Conservation (phyloP, 1,284 basidiomycete genomes). For the Boletus mariae region DNA sequence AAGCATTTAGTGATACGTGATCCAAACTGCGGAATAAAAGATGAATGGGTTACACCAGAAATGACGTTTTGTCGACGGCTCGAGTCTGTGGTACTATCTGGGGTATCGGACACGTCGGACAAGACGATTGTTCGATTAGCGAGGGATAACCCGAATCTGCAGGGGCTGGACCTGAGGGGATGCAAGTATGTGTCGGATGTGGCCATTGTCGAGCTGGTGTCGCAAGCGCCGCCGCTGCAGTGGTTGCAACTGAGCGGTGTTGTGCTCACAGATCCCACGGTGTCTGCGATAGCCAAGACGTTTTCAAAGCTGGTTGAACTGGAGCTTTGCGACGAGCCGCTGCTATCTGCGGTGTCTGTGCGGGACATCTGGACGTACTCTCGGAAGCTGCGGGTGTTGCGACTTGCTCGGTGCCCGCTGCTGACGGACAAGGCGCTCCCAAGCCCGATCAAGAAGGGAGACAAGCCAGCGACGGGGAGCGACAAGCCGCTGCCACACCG, state of each 20-base stretch:
- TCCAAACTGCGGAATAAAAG: constrained; percentile 44
- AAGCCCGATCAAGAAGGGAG: constrained; percentile 38
- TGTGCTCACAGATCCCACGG: constrained; percentile 69
- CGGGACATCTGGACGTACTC: constrained; percentile 83
- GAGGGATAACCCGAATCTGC: constrained; percentile 59
- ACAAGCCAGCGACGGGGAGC: constrained; percentile 18
- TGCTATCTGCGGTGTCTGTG: constrained; percentile 67
- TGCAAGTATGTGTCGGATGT: constrained; percentile 77
- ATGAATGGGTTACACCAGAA: constrained; percentile 62
- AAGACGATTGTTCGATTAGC: constrained; percentile 65
- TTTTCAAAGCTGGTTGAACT: constrained; percentile 81
- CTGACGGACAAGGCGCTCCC: constrained; percentile 83
- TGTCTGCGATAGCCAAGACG: constrained; percentile 69
- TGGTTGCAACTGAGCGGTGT: constrained; percentile 71
- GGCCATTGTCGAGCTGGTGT: constrained; percentile 68
- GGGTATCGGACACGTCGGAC: constrained; percentile 65
- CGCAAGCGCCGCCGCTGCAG: constrained; percentile 63
- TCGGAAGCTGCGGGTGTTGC: constrained; percentile 72
- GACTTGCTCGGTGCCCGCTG: constrained; percentile 66
- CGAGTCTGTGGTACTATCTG: constrained; percentile 70
- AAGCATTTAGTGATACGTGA: constrained; percentile 52
- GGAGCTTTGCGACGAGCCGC: constrained; percentile 73
- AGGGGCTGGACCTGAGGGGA: constrained; percentile 75
- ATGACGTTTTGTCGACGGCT: constrained; percentile 66
- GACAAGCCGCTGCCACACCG: constrained; percentile 50